phyloP scores from a whole-genome alignment of 441 rosid genomes.

The Raphanus hybrid region DNA sequence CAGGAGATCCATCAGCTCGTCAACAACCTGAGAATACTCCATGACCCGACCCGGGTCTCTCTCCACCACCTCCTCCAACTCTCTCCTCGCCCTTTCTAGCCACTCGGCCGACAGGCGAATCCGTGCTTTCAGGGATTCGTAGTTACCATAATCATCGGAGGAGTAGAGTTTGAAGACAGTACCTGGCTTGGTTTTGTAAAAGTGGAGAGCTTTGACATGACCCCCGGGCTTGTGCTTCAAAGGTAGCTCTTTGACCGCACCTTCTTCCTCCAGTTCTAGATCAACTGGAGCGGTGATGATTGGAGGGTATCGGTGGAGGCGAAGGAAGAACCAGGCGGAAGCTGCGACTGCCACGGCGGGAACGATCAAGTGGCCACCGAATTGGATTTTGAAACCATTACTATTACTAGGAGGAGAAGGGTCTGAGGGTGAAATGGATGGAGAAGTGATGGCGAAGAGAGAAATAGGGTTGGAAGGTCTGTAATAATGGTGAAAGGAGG shows the following conservation, averaged over 20 bases:
- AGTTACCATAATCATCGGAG: slow-evolving; percentile 11
- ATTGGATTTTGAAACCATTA: neutral
- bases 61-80: slow-evolving; percentile 31
- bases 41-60: slow-evolving; percentile 42
- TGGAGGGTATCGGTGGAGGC: slow-evolving; percentile 36
- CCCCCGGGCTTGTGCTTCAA: slow-evolving; percentile 24
- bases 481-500: slow-evolving; percentile 35
- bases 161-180: slow-evolving; percentile 31
- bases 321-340: slow-evolving; percentile 45
- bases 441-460: slow-evolving; percentile 42
- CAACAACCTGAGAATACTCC: slow-evolving; percentile 42
- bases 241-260: slow-evolving; percentile 38
- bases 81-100: slow-evolving; percentile 40
- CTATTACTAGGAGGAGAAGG: neutral
- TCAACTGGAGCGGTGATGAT: slow-evolving; percentile 34
- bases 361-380: slow-evolving; percentile 42
- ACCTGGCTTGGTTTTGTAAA: slow-evolving; percentile 34
- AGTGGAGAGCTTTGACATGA: slow-evolving; percentile 33
- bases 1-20: slow-evolving; percentile 40
- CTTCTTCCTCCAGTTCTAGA: slow-evolving; percentile 32
- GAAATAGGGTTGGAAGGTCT: slow-evolving; percentile 38
- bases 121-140: slow-evolving; percentile 40
- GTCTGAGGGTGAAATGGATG: slow-evolving; percentile 15
- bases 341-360: slow-evolving; percentile 46
- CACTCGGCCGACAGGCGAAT: slow-evolving; percentile 38